Conservation (phyloP, 352 stramenopile species). For the Phytophthora pisi region DNA sequence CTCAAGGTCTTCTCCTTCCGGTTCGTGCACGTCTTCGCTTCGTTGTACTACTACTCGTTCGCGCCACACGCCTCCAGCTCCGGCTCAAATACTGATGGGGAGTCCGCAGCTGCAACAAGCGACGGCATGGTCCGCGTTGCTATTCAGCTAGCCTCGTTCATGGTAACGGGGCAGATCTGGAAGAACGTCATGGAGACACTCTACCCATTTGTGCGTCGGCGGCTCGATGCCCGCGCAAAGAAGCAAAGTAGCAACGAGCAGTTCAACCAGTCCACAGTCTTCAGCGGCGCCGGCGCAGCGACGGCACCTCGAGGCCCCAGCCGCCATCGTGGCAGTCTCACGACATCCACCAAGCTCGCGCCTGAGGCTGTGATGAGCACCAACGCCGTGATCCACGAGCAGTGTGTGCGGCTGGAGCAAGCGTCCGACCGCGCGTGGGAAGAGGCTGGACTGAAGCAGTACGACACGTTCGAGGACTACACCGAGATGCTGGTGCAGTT, state of each 20-base stretch:
- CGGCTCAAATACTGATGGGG: constrained; percentile 1
- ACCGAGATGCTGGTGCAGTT: constrained; percentile 95
- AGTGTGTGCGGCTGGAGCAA: constrained; percentile 83
- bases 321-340: constrained; percentile 14
- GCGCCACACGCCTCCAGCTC: constrained; percentile 30
- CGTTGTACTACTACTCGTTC: constrained; percentile 97
- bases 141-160: constrained; percentile 93
- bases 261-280: constrained; percentile 68
- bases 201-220: constrained; percentile 71
- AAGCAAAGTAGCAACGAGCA: constrained; percentile 64
- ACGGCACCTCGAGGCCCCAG: constrained; percentile 17
- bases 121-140: constrained; percentile 89
- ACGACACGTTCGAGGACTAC: constrained; percentile 97
- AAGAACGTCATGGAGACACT: constrained; percentile 93
- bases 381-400: constrained; percentile 75
- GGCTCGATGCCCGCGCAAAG: constrained; percentile 50
- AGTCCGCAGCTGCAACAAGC: constrained; percentile 6
- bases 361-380: constrained; percentile 32
- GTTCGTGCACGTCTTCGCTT: constrained; percentile 97
- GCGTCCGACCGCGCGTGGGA: constrained; percentile 87
- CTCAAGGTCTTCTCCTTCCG: constrained; percentile 99
- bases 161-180: constrained; percentile 94
- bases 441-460: constrained; percentile 88
- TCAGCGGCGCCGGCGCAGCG: constrained; percentile 40
- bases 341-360: constrained; percentile 19